Percentiles rank a stretch among this genome's conserved stretches.
phyloP scores from a whole-genome alignment of 805 yeast species.

The Ogataea wickerhamii region DNA sequence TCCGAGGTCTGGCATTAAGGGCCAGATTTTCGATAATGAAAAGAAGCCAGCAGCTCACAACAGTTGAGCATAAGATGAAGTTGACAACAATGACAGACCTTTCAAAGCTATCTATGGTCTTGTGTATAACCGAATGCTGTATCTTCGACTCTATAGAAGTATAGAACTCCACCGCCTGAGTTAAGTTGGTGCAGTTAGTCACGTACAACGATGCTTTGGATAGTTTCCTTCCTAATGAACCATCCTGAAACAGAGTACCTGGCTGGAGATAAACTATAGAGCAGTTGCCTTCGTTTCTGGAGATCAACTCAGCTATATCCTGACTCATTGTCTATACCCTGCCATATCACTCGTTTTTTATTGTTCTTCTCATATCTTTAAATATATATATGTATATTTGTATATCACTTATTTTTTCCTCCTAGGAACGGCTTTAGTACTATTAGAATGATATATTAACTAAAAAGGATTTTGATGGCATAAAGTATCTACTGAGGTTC shows the following conservation, averaged over 20 bases:
- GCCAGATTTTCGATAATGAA: conserved; percentile 52
- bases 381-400: too few species aligned
- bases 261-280: conserved; percentile 6
- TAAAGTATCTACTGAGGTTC: too few species aligned
- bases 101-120: conserved; percentile 33
- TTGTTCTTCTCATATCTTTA: too few species aligned
- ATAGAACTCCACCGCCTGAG: not conserved
- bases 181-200: conserved; percentile 39
- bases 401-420: too few species aligned
- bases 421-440: too few species aligned
- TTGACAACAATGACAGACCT: conserved; percentile 41
- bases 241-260: conserved; percentile 6
- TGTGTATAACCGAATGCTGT: not conserved
- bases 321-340: too few species aligned
- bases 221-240: not conserved
- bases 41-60: conserved; percentile 70
- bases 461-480: too few species aligned
- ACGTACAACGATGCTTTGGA: conserved; percentile 42
- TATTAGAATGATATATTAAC: too few species aligned
- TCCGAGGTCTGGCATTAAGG: conserved; percentile 53
- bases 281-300: not conserved
- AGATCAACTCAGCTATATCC: not conserved
- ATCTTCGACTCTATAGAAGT: not conserved
- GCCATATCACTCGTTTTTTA: too few species aligned
- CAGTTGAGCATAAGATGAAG: conserved; percentile 52